Evolutionary conservation across 2,329 filamentous ascomycete genomes (phyloP), one percentile per base, ranked within the genome.

Genomic region (Cladophialophora chaetospira): DNA sequence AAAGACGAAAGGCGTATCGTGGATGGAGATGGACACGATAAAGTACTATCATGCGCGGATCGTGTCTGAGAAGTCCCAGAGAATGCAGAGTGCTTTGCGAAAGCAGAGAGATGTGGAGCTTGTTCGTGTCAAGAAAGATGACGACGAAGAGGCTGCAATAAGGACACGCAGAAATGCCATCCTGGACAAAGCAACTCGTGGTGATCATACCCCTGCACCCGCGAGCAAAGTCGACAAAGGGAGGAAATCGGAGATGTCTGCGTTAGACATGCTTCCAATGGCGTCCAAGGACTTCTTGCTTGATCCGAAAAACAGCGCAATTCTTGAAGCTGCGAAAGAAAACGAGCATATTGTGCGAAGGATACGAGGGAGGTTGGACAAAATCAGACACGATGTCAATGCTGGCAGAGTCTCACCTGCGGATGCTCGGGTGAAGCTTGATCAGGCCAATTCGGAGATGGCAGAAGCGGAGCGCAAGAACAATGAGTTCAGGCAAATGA

Each of bases 71-170:
- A 63, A 57, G 43, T 62, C 64, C 11, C 44, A 47, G 26, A 55
- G 64, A 42, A 65, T 63, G 60, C 62, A 62, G 47, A 60, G 60
- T 33, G 62, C 64, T 5, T 42, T 66, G n/a, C 56, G 62, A n/a
- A 66, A 66, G 53, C 64, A 66, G 43, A 58, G 64, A 44, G 61
- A 66, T 38, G 55, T 62, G n/a, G 62, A 66, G 53, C 44, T 66
- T 15, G 47, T 53, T 28, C 61, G 61, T 28, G 61, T 65, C 31
- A 58, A 57, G 47, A 62, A 62, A 26, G 60, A 60, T 8, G 62
- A 62, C 25, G 61, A 61, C 35, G 62, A 61, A 43, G 60, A 64
- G 23, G 35, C 54, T 10, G 60, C 60, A 17, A 25, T 51, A 31
- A 55, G 57, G 31, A 45, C 52, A 28, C 57, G 59, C 31, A 58